Evolutionary conservation across 305 asterid genomes (phyloP).

Genomic region (Fraxinus sp.): DNA sequence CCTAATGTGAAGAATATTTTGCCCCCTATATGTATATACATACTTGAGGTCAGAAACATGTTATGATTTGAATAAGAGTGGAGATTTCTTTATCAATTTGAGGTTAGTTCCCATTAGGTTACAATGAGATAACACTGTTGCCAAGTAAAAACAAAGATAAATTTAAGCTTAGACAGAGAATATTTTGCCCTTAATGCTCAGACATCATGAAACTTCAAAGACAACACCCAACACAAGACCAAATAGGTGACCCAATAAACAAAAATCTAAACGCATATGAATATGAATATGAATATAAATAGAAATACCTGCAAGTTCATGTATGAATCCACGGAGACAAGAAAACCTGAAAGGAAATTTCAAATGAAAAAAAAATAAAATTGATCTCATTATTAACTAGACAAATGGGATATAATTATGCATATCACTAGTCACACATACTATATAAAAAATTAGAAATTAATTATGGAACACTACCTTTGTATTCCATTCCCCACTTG

Average conservation of each 20-base stretch:
- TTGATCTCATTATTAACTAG: slow-evolving; percentile 1
- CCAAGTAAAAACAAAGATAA: not conserved
- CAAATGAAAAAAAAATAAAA: not conserved
- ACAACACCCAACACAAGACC: not conserved
- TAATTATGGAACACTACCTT: slow-evolving; percentile 35
- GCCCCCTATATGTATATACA: not conserved
- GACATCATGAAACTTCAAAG: not conserved
- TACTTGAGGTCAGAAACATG: not conserved
- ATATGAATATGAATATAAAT: not conserved
- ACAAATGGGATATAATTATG: not conserved
- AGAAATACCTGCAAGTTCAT: slow-evolving; percentile 79
- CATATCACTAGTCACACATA: not conserved
- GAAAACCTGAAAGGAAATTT: slow-evolving; percentile 53
- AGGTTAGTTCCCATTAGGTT: not conserved
- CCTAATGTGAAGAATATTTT: not conserved
- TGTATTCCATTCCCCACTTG: slow-evolving; percentile 92
- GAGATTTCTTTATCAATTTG: not conserved
- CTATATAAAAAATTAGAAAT: not conserved
- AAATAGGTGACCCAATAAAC: not conserved
- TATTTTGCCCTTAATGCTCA: not conserved
- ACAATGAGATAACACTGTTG: not conserved
- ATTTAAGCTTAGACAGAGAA: not conserved
- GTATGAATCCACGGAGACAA: slow-evolving; percentile 84
- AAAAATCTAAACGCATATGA: not conserved
- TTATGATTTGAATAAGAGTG: not conserved